Percentiles rank a stretch among this genome's conserved stretches.
Conservation (phyloP, 345 rosid species). For the Leavenworthia alabamica region DNA sequence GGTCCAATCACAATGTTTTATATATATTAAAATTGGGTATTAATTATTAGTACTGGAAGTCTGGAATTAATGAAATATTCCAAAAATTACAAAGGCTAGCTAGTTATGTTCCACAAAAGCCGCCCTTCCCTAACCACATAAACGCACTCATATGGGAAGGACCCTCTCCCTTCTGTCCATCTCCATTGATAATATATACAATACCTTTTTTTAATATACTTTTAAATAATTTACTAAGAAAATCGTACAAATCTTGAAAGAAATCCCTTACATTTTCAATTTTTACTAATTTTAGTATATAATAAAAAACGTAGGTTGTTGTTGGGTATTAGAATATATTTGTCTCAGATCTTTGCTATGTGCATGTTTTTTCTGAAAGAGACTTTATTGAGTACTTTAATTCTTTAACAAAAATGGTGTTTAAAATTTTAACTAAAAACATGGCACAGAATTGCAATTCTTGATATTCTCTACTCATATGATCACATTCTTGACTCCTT, state of each 20-base stretch:
- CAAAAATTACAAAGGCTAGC: conserved; percentile 17
- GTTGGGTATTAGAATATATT: conserved; percentile 12
- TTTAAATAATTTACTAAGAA: not conserved
- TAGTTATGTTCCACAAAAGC: conserved; percentile 18
- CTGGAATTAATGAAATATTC: not conserved
- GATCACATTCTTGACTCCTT: conserved; percentile 20
- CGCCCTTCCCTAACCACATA: conserved; percentile 30
- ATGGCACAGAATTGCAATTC: not conserved
- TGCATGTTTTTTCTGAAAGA: not conserved
- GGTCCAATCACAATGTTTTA: not conserved
- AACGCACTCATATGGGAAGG: conserved; percentile 24
- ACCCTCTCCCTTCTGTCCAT: conserved; percentile 16
- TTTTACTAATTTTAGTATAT: not conserved
- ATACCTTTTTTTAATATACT: not conserved
- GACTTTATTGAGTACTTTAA: not conserved
- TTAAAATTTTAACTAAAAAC: not conserved
- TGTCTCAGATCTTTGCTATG: not conserved
- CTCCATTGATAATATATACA: conserved; percentile 21
- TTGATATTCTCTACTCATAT: conserved; percentile 18
- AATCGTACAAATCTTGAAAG: conserved; percentile 1
- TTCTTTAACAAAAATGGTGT: not conserved
- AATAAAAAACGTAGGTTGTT: not conserved
- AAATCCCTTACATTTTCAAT: not conserved
- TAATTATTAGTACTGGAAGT: not conserved
- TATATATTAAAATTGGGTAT: not conserved